Conservation (phyloP, 352 stramenopile genomes). For the Phytophthora fragariaefolia region DNA sequence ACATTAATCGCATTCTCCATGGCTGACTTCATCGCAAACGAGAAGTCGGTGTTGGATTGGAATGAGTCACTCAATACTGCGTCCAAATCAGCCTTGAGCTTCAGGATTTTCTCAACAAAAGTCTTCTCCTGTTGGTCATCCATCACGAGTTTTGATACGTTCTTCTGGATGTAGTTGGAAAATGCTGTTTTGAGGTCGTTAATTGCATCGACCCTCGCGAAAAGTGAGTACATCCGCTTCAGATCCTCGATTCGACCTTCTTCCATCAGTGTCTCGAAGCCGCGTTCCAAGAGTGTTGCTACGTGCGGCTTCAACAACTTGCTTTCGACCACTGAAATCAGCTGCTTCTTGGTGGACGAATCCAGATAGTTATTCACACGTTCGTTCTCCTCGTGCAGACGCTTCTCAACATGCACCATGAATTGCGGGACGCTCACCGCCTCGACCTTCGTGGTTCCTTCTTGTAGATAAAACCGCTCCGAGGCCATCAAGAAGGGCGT, state of each 20-base stretch:
- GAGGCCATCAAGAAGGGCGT: conserved; percentile 86
- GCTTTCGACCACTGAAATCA: conserved; percentile 76
- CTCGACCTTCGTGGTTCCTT: conserved; percentile 73
- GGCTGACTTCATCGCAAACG: conserved; percentile 80
- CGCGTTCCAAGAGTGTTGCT: conserved; percentile 78
- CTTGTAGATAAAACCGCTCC: conserved; percentile 85
- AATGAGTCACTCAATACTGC: conserved; percentile 80
- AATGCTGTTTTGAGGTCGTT: conserved; percentile 73
- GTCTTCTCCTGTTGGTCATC: conserved; percentile 87
- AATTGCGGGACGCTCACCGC: conserved; percentile 83
- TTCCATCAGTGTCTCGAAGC: conserved; percentile 90
- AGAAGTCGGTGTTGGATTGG: conserved; percentile 75
- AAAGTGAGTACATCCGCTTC: conserved; percentile 88
- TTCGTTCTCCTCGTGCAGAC: conserved; percentile 83
- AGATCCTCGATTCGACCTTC: conserved; percentile 83
- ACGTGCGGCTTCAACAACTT: conserved; percentile 89
- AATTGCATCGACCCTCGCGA: conserved; percentile 74
- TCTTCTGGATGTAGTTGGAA: conserved; percentile 77
- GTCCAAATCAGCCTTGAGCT: conserved; percentile 88
- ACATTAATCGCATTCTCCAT: conserved; percentile 93
- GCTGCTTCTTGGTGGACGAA: conserved; percentile 73
- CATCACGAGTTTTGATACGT: conserved; percentile 77
- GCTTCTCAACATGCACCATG: conserved; percentile 87
- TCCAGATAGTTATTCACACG: conserved; percentile 82
- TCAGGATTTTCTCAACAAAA: conserved; percentile 91